Base-by-base conservation (phyloP, 768 basidiomycete species). In the Tricholoma furcatifolium region DNA sequence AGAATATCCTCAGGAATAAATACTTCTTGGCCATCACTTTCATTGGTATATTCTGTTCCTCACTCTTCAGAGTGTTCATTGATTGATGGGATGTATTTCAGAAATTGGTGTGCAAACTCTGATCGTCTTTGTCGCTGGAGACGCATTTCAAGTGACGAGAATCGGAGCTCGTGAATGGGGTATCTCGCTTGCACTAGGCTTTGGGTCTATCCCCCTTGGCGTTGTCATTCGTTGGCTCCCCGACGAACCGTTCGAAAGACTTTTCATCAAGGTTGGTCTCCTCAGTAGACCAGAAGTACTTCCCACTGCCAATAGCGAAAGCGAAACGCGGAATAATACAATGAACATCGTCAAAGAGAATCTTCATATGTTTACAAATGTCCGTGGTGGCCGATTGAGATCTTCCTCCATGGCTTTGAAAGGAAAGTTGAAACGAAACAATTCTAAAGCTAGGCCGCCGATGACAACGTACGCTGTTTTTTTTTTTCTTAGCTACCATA, bases 131-230 rank as follows among this genome's bases (percentile, higher is more conserved):
- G 78, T 98, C 39, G 96, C 94, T 35, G 88, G 91, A 32, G 80
- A 89, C 2, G 95, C 94, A 0, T 98, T 99, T 77, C 85, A 90
- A 63, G 96, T 98, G 8, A 86, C 83, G 0, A 76, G 66, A 7
- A 84, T 98, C 46, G 73, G 74, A 35, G 93, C 88, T 8, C 83
- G 82, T 35, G 93, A 96, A 67, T 99, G 97, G 97, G 94, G 84
- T 48, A 91, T 98, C 59, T 90, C 91, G 0, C 73, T 99, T 35
- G 87, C 92, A 44, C 79, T 98, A 30, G 97, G 96, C 32, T 56
- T 87, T 39, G 81, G 93, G 43, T 87, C 97, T 9, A 83, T 98
- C 42, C 97, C 96, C 4, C 78, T 96, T 61, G 97, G 93, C 47
- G 85, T 75, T 34, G 63, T 93, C 56, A 79, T 95, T 54, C 91